Base-by-base conservation (phyloP, 2,329 filamentous ascomycete species). In the Fusarium redolens region DNA sequence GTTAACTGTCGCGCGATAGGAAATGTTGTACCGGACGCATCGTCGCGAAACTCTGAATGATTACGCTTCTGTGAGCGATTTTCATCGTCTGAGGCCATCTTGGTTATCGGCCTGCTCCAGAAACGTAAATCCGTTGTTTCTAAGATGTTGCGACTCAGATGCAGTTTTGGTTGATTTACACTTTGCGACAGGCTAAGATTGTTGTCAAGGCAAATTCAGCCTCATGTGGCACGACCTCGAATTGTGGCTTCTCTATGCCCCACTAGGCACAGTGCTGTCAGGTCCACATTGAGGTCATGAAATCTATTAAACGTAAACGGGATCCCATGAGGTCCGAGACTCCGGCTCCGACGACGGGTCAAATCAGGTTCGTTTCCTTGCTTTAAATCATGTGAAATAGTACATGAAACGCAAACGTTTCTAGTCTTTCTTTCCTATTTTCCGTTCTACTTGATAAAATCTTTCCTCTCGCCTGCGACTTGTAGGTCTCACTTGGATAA, bases 41-140 rank as follows among this genome's bases (percentile, higher is more conserved):
- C 83, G 65, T 83, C 85, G 30, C 86, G 83, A 58, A 89, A 86
- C 45, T 88, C 88, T 33, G 87, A 86, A 76, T 90, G 88, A 71
- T 84, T 88, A 68, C 90, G 86, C 81, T 84, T 84, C 75, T 83
- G 81, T 35, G 80, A 79, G 70, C 77, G 77, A 59, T 75, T 77
- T 30, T 82, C 80, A 22, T 82, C 81, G 7, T 80, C 79, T 8
- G 74, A 56, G 12, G 67, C 75, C 79, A 81, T 81, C 41, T 35
- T 28, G n/a, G 7, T 9, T 35, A 15, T 22, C 30, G 8, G 2
- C 20, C n/a, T 28, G 38, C 28, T 33, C 15, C 7, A n/a, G 7
- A 40, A 14, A 20, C 12, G n/a, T 11, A 8, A 6, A 28, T 35
- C 17, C 11, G 33, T 12, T 43, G 31, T 28, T 30, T 43, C 13